Conservation (phyloP, 2,329 filamentous ascomycete species). For the Cladorrhinum sp. region DNA sequence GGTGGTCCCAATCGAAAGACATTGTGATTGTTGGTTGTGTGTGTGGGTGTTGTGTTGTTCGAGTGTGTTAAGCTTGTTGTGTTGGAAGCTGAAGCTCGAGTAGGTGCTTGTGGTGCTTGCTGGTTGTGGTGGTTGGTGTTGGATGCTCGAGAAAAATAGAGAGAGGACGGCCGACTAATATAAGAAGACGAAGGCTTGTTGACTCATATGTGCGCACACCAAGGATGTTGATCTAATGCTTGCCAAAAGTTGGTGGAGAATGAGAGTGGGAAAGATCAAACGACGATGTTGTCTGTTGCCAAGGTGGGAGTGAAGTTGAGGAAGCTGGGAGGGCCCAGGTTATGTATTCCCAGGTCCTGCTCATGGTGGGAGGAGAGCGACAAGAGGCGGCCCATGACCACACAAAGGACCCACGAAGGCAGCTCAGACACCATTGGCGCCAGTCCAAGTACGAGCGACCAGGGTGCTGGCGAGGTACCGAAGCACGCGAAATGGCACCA, state of each 20-base stretch:
- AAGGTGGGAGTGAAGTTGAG: slow-evolving; percentile 23
- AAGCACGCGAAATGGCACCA: slow-evolving; percentile 7
- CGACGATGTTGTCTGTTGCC: slow-evolving; percentile 23
- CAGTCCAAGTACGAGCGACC: slow-evolving; percentile 18
- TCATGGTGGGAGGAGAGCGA: slow-evolving; percentile 12
- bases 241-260: slow-evolving; percentile 15
- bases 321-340: slow-evolving; percentile 25
- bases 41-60: slow-evolving; percentile 8
- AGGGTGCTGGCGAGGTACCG: slow-evolving; percentile 18
- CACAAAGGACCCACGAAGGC: slow-evolving; percentile 27
- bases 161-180: slow-evolving; percentile 19
- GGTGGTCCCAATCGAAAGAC: slow-evolving; percentile 73
- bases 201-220: slow-evolving; percentile 24
- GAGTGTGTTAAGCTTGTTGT: background rate
- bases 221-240: slow-evolving; percentile 20
- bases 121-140: slow-evolving; percentile 2
- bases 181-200: slow-evolving; percentile 25
- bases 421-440: slow-evolving; percentile 25
- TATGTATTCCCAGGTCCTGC: slow-evolving; percentile 24
- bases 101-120: slow-evolving; percentile 1
- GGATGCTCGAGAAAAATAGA: slow-evolving; percentile 15
- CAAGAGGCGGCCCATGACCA: slow-evolving; percentile 29
- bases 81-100: slow-evolving; percentile 1
- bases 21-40: slow-evolving; percentile 37
- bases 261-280: slow-evolving; percentile 24